Conservation (phyloP, 2,329 filamentous ascomycete species). For the Thermothelomyces thermophilus region DNA sequence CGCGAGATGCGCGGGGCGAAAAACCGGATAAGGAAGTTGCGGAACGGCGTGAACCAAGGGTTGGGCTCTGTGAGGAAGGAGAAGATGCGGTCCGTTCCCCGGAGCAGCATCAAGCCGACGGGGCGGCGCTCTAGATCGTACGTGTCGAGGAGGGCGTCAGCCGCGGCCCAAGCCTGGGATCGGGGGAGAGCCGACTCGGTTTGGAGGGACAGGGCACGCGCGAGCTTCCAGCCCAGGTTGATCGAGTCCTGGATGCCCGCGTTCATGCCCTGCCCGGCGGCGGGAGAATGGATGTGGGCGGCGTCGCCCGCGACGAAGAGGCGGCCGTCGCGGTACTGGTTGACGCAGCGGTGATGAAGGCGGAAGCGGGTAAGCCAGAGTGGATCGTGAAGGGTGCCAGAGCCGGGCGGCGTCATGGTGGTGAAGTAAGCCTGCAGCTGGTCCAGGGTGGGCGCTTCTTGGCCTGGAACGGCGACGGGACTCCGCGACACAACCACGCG, state of each 20-base stretch:
- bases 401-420: constrained; percentile 25
- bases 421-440: constrained; percentile 30
- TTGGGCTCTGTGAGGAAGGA: constrained; percentile 32
- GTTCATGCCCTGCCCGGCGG: constrained; percentile 53
- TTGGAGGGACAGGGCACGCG: constrained; percentile 33
- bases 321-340: constrained; percentile 39
- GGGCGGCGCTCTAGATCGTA: constrained; percentile 27
- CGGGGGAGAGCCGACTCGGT: not conserved
- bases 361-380: constrained; percentile 40
- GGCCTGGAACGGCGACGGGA: constrained; percentile 1
- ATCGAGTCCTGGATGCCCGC: constrained; percentile 48
- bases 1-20: constrained; percentile 32
- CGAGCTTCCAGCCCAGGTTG: constrained; percentile 51
- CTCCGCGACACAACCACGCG: constrained; percentile 26
- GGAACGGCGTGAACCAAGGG: constrained; percentile 31
- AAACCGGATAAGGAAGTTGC: constrained; percentile 35
- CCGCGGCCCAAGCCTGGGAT: not conserved
- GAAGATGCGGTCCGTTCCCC: constrained; percentile 38
- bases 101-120: constrained; percentile 38
- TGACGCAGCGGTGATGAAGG: constrained; percentile 38
- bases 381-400: constrained; percentile 27
- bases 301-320: constrained; percentile 52
- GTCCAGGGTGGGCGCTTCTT: constrained; percentile 25
- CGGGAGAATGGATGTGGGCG: constrained; percentile 49
- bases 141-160: constrained; percentile 35